Base-by-base conservation (phyloP, 225 moss, liverwort and hornwort species). In the Sphagnum contortum region DNA sequence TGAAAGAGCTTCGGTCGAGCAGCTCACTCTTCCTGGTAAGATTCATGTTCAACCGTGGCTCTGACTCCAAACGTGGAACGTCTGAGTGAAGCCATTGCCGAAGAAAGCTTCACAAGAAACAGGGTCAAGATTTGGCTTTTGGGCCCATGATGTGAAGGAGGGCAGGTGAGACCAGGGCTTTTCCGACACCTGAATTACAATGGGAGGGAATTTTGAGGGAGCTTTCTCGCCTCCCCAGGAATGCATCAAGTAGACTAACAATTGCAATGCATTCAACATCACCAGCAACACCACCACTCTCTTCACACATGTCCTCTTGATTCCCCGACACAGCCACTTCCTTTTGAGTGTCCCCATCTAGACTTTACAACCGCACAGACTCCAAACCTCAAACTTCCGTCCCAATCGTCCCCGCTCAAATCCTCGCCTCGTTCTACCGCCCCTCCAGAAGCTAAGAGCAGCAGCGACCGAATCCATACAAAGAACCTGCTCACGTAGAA, bases 101-200 rank as follows among this genome's bases (percentile, higher is more conserved):
- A 96, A 96, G 74, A 83, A 92, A 50, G 82, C 89, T 74, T 96
- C 95, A 70, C 95, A 96, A 7, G 88, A 82, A 50, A 68, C 82
- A 29, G 74, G 48, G 60, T 66, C 57, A 60, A 92, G 70, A 44
- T 72, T 62, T 4, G 72, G 72, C 44, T 88, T 67, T 29, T 70
- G 70, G 44, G 81, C 76, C 95, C 95, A 96, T 13, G 79, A 72
- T 8, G 81, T 81, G 76, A 70, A 85, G 0, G 95, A 81, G 5
- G 71, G 73, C 70, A 90, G 69, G n/a, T 60, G 67, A 2, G 95
- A 92, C 95, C 95, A 96, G 6, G 82, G 66, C 71, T 89, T 89
- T 52, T 80, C 83, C 5, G 63, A 9, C 3, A 55, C 50, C 12
- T 11, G 70, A 4, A 73, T 69, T 13, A 47, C 12, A 64, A 13